These are phyloP conservation scores for Nemania sp. DNA, from an alignment of 2,329 filamentous ascomycete species.

Conservation along the genomic window DNA sequence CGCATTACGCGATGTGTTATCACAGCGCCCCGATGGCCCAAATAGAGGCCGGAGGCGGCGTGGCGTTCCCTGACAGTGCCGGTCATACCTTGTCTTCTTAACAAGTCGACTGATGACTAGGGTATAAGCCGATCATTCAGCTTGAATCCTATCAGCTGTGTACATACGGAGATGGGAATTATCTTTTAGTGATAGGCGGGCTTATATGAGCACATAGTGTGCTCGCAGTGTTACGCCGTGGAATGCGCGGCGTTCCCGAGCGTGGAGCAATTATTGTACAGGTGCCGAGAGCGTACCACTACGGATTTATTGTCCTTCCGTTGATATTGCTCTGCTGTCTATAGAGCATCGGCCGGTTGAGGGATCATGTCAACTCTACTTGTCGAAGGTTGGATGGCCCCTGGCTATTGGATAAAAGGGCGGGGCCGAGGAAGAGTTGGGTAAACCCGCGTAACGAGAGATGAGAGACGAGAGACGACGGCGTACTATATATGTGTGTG, in stretches of 20 bases:
- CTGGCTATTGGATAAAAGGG: not conserved
- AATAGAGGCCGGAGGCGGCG: conserved; percentile 78
- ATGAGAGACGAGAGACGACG: conserved; percentile 22
- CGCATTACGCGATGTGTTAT: conserved; percentile 76
- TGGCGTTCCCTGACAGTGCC: conserved; percentile 45
- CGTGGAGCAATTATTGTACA: conserved; percentile 33
- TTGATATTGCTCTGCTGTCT: conserved; percentile 11
- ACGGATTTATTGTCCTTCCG: not conserved
- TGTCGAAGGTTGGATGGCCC: not conserved
- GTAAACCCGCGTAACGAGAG: conserved; percentile 11
- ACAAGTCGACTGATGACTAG: conserved; percentile 24
- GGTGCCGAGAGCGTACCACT: conserved; percentile 16
- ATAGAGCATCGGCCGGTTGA: not conserved
- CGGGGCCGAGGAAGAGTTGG: not conserved
- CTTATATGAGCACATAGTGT: conserved; percentile 7
- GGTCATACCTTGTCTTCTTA: conserved; percentile 8
- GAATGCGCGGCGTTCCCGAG: conserved; percentile 22
- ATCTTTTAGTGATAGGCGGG: conserved; percentile 1
- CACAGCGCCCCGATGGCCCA: conserved; percentile 82
- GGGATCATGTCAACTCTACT: not conserved
- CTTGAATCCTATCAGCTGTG: conserved; percentile 21
- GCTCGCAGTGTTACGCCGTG: conserved; percentile 8
- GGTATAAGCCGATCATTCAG: not conserved
- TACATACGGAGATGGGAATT: conserved; percentile 16
- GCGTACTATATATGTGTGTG: not conserved